A percentile compares a stretch with the other conserved stretches of the same genome.
Conservation (phyloP, 2,329 filamentous ascomycete genomes). For the Hymenoscyphus fraxineus region DNA sequence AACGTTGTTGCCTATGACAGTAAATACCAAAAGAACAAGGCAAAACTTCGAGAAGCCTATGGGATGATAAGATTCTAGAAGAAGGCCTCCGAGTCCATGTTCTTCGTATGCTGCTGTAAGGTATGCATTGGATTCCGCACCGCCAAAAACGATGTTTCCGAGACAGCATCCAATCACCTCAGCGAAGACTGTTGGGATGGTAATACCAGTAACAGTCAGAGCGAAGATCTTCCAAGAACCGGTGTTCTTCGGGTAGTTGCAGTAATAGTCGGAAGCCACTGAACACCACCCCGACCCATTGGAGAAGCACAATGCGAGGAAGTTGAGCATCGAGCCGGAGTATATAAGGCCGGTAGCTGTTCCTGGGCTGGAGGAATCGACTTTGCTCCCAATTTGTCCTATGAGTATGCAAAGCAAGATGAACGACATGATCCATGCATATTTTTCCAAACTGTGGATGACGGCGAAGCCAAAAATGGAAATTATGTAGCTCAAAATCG, state of each 20-base stretch:
- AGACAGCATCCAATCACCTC: constrained; percentile 43
- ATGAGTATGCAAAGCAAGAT: constrained; percentile 46
- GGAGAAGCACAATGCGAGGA: constrained; percentile 32
- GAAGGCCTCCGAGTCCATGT: constrained; percentile 45
- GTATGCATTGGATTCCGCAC: constrained; percentile 36
- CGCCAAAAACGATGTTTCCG: constrained; percentile 38
- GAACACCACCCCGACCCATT: constrained; percentile 32
- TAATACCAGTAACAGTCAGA: constrained; percentile 30
- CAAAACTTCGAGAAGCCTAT: constrained; percentile 46
- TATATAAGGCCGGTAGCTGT: constrained; percentile 32
- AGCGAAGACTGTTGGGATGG: constrained; percentile 37
- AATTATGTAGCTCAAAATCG: constrained; percentile 29
- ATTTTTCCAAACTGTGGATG: constrained; percentile 46
- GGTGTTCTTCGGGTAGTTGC: constrained; percentile 33
- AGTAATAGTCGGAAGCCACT: constrained; percentile 34
- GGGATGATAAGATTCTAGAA: constrained; percentile 44
- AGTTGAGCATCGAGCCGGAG: constrained; percentile 33
- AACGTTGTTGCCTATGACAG: constrained; percentile 33
- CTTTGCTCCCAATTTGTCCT: constrained; percentile 42
- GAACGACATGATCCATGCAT: constrained; percentile 46
- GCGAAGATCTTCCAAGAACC: constrained; percentile 33
- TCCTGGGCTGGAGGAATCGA: constrained; percentile 38
- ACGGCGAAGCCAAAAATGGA: constrained; percentile 38
- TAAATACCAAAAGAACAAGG: constrained; percentile 34
- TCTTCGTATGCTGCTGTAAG: constrained; percentile 40